A percentile compares a stretch with the other conserved stretches of the same genome.
Conservation (phyloP, 2,329 filamentous ascomycete genomes). For the Cordyceps militaris region DNA sequence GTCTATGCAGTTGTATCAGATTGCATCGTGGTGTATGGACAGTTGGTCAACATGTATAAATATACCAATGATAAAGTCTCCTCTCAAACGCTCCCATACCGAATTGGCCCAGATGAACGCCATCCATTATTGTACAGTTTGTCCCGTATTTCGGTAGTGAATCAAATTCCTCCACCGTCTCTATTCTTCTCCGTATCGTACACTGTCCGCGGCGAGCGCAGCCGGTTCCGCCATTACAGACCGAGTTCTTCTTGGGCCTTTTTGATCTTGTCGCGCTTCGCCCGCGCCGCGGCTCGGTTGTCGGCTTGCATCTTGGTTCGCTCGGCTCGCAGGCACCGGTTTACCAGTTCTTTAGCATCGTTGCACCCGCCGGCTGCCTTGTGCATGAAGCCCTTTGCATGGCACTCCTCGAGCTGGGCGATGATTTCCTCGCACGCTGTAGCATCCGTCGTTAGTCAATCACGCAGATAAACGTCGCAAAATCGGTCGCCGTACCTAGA, state of each 20-base stretch:
- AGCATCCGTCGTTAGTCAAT: slow-evolving; percentile 17
- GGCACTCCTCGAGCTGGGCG: slow-evolving; percentile 89
- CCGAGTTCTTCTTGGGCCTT: slow-evolving; percentile 55
- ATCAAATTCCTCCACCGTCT: background rate
- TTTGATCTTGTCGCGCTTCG: slow-evolving; percentile 66
- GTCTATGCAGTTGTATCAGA: background rate
- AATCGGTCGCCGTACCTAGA: slow-evolving; percentile 49
- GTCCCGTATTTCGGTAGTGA: background rate
- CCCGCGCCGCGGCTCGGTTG: slow-evolving; percentile 63
- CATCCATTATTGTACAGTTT: slow-evolving; percentile 5
- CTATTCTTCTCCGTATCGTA: background rate
- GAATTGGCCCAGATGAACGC: slow-evolving; percentile 1
- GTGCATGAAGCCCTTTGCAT: slow-evolving; percentile 84
- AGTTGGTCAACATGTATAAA: slow-evolving; percentile 1
- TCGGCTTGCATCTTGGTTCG: slow-evolving; percentile 67
- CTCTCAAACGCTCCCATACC: background rate
- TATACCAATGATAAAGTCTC: slow-evolving; percentile 6
- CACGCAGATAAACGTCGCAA: background rate
- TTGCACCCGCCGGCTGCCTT: slow-evolving; percentile 90
- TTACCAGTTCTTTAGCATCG: slow-evolving; percentile 74
- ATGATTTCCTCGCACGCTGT: slow-evolving; percentile 93
- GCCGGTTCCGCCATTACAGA: slow-evolving; percentile 21
- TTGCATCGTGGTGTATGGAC: background rate
- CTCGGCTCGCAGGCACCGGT: slow-evolving; percentile 75
- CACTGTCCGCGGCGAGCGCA: background rate